These are phyloP conservation scores for Symbiodinium natans DNA, from an alignment of 73 alveolate species.

Conservation along the genomic window DNA sequence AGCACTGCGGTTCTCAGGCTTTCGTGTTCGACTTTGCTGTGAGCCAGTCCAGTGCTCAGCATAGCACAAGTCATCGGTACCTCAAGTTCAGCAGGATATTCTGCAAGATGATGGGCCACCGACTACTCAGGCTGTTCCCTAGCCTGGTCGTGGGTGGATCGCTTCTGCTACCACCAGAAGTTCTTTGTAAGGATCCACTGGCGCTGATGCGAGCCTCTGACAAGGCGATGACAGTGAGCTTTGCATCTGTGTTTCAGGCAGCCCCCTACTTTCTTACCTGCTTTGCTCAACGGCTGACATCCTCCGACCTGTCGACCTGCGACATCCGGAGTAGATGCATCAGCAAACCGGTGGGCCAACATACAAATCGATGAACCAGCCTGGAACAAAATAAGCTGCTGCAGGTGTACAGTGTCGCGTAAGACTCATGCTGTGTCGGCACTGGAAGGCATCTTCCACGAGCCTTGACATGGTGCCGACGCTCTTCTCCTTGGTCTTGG, in stretches of 20 bases:
- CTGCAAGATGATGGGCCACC: not conserved
- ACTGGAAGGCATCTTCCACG: constrained; percentile 10
- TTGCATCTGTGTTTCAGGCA: no score
- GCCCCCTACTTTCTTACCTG: no score
- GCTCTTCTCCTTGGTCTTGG: constrained; percentile 87
- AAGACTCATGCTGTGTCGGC: no score
- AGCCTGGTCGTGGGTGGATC: constrained; percentile 71
- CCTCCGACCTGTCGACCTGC: no score
- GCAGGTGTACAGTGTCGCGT: no score
- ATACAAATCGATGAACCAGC: no score
- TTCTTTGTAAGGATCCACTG: constrained; percentile 30
- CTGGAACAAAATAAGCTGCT: no score
- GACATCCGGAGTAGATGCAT: no score
- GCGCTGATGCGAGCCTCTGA: constrained; percentile 3
- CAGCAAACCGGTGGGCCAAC: no score
- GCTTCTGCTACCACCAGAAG: constrained; percentile 8
- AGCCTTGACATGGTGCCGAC: constrained; percentile 88
- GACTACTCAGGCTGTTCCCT: constrained; percentile 41
- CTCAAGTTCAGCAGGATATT: not conserved
- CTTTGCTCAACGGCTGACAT: no score
- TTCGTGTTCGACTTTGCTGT: constrained; percentile 62
- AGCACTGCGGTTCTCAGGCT: not conserved
- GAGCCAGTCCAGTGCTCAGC: constrained; percentile 39
- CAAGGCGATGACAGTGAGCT: not conserved
- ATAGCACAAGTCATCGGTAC: not conserved